Percentiles rank a stretch among this genome's conserved stretches.
Conservation (phyloP, 768 basidiomycete genomes). For the Cantharellus anzutake region DNA sequence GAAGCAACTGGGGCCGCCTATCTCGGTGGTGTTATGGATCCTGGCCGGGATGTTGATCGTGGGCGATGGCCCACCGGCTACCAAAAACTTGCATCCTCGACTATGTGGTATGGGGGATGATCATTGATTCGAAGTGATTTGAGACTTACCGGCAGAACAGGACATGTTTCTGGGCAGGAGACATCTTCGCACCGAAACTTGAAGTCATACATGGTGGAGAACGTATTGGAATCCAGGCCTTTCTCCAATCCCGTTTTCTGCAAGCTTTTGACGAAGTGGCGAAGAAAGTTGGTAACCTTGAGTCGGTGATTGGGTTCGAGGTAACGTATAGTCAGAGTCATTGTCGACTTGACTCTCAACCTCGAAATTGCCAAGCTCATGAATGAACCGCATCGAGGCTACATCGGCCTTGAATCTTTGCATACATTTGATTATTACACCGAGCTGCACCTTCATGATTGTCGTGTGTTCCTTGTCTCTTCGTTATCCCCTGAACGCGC, state of each 20-base stretch:
- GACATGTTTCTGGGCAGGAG: constrained; percentile 18
- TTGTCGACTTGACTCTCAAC: not conserved
- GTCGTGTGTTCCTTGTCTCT: constrained; percentile 25
- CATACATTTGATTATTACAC: constrained; percentile 88
- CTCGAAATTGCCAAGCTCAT: constrained; percentile 36
- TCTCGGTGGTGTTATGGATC: constrained; percentile 58
- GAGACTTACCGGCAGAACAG: not conserved
- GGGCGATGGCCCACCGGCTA: constrained; percentile 91
- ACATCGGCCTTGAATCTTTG: constrained; percentile 62
- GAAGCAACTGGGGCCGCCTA: constrained; percentile 79
- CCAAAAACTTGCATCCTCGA: constrained; percentile 79
- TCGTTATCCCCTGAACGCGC: not conserved
- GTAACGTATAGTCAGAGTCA: too few relatives aligned
- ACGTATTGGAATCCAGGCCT: constrained; percentile 52
- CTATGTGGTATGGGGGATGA: too few relatives aligned
- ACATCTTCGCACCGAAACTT: constrained; percentile 35
- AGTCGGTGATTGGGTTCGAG: constrained; percentile 79
- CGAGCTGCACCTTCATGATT: constrained; percentile 67
- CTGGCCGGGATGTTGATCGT: constrained; percentile 55
- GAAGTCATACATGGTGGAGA: constrained; percentile 21
- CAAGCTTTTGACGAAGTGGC: constrained; percentile 56
- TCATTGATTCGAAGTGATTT: not conserved
- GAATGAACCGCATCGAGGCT: constrained; percentile 92
- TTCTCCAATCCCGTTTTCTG: constrained; percentile 66
- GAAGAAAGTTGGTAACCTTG: constrained; percentile 46